phyloP scores from a whole-genome alignment of 2,329 filamentous ascomycete genomes.

The Diplodia scrobiculata region DNA sequence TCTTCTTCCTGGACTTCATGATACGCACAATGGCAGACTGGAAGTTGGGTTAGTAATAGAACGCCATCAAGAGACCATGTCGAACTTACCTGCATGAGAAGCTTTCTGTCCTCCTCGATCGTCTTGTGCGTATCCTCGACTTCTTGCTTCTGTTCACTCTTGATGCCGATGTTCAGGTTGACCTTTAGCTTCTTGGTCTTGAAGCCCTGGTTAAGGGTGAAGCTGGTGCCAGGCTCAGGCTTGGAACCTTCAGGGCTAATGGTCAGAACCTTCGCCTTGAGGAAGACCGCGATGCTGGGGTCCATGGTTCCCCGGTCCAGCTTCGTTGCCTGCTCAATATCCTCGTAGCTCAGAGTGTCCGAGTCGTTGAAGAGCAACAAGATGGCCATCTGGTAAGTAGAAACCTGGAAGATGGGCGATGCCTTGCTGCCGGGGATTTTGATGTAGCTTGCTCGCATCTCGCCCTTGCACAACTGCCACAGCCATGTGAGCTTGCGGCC shows the following conservation, averaged over 20 bases:
- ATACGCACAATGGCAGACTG: constrained; percentile 98
- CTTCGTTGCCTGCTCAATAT: constrained; percentile 79
- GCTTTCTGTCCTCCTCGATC: constrained; percentile 95
- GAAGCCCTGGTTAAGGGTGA: constrained; percentile 88
- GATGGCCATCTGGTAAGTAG: constrained; percentile 96
- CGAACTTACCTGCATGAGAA: constrained; percentile 85
- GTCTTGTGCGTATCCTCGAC: constrained; percentile 98
- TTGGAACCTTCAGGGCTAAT: constrained; percentile 73
- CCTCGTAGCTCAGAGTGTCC: constrained; percentile 81
- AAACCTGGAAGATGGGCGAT: constrained; percentile 95
- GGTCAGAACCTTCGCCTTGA: constrained; percentile 88
- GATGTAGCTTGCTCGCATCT: constrained; percentile 91
- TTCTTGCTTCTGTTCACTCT: constrained; percentile 94
- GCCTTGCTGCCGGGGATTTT: constrained; percentile 72
- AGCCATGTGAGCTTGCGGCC: constrained; percentile 96
- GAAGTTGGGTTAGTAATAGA: constrained; percentile 38
- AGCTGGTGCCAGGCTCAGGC: constrained; percentile 74
- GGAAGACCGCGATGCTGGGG: constrained; percentile 78
- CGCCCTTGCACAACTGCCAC: constrained; percentile 97
- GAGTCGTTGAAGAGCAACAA: constrained; percentile 91
- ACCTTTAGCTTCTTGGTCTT: constrained; percentile 98
- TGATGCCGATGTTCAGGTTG: constrained; percentile 92
- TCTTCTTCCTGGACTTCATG: constrained; percentile 99
- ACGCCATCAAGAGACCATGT: too few species aligned
- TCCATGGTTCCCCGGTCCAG: constrained; percentile 82